Conservation (phyloP, 108 stramenopile species). For the Parmales sp. region DNA sequence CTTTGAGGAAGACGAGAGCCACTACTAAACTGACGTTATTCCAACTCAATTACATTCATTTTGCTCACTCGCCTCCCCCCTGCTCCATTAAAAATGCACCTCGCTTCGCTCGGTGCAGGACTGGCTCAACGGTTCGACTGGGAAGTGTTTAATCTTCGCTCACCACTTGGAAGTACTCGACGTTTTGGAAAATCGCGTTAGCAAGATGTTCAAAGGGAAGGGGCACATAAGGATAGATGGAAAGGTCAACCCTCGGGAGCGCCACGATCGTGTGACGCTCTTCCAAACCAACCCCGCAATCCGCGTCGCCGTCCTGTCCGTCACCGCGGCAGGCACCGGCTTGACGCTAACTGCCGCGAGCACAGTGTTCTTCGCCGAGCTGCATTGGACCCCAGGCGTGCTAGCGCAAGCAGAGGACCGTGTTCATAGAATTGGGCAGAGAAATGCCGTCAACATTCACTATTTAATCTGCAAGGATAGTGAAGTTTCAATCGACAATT, state of each 20-base stretch:
- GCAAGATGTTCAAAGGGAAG: constrained; percentile 41
- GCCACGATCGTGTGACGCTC: constrained; percentile 56
- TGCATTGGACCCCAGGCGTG: constrained; percentile 77
- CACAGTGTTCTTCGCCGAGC: constrained; percentile 69
- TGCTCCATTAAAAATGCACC: no score
- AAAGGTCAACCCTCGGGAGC: constrained; percentile 50
- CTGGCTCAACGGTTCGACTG: constrained; percentile 54
- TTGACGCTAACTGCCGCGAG: constrained; percentile 81
- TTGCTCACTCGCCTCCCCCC: no score
- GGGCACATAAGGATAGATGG: constrained; percentile 81
- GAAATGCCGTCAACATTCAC: constrained; percentile 61
- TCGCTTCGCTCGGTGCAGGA: no score
- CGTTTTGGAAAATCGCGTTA: constrained; percentile 42
- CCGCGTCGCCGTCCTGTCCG: constrained; percentile 62
- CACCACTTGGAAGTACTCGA: constrained; percentile 79
- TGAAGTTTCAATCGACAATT: constrained; percentile 46
- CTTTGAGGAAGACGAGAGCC: no score
- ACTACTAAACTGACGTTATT: no score
- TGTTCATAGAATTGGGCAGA: constrained; percentile 83
- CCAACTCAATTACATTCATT: no score
- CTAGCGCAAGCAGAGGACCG: constrained; percentile 88
- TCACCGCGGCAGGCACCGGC: constrained; percentile 85
- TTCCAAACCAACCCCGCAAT: constrained; percentile 64
- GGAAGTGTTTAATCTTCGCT: constrained; percentile 77
- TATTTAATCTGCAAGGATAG: constrained; percentile 64